Conservation (phyloP, 2,329 filamentous ascomycete genomes). For the Pseudocercospora macadamiae region DNA sequence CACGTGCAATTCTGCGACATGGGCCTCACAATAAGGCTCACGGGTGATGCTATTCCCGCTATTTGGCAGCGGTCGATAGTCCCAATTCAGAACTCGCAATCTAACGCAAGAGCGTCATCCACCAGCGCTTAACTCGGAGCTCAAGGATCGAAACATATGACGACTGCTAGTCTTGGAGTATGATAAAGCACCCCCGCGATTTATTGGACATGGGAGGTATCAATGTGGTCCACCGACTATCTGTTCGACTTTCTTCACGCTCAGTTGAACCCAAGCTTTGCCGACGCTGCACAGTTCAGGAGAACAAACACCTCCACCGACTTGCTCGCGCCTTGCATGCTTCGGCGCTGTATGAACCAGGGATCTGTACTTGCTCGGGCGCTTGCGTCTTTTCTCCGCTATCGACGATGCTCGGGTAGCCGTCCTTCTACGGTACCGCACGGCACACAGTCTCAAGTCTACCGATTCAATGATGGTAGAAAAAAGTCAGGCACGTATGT, state of each 20-base stretch:
- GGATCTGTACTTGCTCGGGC: not conserved
- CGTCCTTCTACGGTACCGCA: not conserved
- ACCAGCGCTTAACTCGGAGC: not conserved
- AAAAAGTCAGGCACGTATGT: not conserved
- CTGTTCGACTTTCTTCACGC: not conserved
- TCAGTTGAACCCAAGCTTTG: not conserved
- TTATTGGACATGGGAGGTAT: not conserved
- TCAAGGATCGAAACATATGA: not conserved
- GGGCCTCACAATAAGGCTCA: conserved; percentile 1
- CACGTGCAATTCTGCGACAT: not conserved
- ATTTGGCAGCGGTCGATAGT: not conserved
- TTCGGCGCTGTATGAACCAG: not conserved
- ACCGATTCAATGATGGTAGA: not conserved
- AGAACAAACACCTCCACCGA: conserved; percentile 1
- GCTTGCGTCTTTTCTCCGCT: not conserved
- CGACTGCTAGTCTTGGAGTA: not conserved
- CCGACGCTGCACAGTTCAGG: not conserved
- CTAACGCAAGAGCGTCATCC: not conserved
- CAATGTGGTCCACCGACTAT: not conserved
- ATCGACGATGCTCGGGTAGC: not conserved
- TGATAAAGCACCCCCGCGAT: not conserved
- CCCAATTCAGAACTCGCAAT: not conserved
- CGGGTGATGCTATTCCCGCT: conserved; percentile 1
- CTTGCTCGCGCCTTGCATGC: not conserved
- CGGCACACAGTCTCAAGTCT: not conserved